These are phyloP conservation scores for Karstenula rhodostoma DNA, from an alignment of 2,329 filamentous ascomycete genomes.

Conservation along the genomic window DNA sequence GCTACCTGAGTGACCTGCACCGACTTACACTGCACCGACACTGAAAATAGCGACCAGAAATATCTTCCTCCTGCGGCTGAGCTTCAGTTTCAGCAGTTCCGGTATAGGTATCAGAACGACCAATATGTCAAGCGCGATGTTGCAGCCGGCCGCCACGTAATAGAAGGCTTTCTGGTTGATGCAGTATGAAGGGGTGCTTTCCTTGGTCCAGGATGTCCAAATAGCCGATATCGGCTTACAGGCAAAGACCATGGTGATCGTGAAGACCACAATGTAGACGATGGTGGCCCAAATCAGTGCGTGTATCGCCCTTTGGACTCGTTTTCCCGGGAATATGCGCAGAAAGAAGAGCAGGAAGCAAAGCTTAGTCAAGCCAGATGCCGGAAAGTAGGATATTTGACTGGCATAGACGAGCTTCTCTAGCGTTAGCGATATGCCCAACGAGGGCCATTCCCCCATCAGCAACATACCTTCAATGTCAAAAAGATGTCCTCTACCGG, in stretches of 20 bases:
- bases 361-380: slow-evolving; percentile 30
- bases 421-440: too few species aligned
- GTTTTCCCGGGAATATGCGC: slow-evolving; percentile 35
- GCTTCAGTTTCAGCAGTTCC: slow-evolving; percentile 15
- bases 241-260: slow-evolving; percentile 21
- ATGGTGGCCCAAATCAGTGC: slow-evolving; percentile 14
- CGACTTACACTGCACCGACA: slow-evolving; percentile 19
- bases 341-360: slow-evolving; percentile 34
- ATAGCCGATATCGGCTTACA: slow-evolving; percentile 20
- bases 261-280: slow-evolving; percentile 24
- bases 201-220: slow-evolving; percentile 20
- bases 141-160: slow-evolving; percentile 15
- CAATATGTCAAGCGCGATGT: slow-evolving; percentile 19
- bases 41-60: slow-evolving; percentile 20
- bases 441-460: neutral
- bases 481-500: slow-evolving; percentile 49
- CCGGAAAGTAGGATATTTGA: slow-evolving; percentile 38
- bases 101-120: slow-evolving; percentile 21
- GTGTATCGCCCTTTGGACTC: slow-evolving; percentile 14
- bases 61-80: slow-evolving; percentile 18
- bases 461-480: slow-evolving; percentile 36
- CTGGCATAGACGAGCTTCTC: slow-evolving; percentile 19
- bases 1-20: neutral
- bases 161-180: slow-evolving; percentile 16
- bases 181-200: slow-evolving; percentile 16